Percentiles rank a stretch among this genome's conserved stretches.
phyloP scores from a whole-genome alignment of 805 yeast species.

The Saturnispora ahearnii region DNA sequence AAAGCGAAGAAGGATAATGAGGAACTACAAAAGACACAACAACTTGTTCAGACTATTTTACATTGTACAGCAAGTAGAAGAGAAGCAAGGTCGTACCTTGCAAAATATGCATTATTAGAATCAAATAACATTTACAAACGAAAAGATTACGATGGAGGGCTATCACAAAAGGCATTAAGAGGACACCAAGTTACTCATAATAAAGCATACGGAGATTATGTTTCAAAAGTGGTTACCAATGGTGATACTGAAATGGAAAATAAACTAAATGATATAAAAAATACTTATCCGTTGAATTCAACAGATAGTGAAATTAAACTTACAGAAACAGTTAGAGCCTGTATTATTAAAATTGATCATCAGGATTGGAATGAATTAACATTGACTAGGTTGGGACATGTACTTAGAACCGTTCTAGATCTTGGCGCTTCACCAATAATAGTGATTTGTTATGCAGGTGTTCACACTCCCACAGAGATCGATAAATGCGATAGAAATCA shows the following conservation, averaged over 20 bases:
- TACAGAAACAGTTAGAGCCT: slow-evolving; percentile 39
- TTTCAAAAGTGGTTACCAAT: slow-evolving; percentile 11
- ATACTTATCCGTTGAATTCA: slow-evolving; percentile 1
- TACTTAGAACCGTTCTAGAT: slow-evolving; percentile 9
- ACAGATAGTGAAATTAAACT: slow-evolving; percentile 22
- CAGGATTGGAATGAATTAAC: slow-evolving; percentile 27
- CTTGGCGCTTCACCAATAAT: slow-evolving; percentile 68
- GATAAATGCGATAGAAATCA: slow-evolving; percentile 8
- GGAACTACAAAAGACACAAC: slow-evolving; percentile 38
- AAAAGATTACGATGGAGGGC: not conserved
- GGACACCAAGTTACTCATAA: slow-evolving; percentile 3
- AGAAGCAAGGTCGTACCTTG: slow-evolving; percentile 75
- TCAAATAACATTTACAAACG: slow-evolving; percentile 26
- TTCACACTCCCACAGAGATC: slow-evolving; percentile 17
- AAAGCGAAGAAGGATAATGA: not conserved
- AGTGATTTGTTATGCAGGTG: slow-evolving; percentile 36
- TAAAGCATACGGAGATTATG: slow-evolving; percentile 5
- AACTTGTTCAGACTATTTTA: slow-evolving; percentile 73
- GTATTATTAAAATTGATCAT: slow-evolving; percentile 42
- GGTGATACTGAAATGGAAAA: not conserved
- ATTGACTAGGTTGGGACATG: slow-evolving; percentile 5
- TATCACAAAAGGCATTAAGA: not conserved
- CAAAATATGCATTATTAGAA: slow-evolving; percentile 50
- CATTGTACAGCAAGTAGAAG: slow-evolving; percentile 90
- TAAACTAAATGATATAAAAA: slow-evolving; percentile 11